phyloP scores from a whole-genome alignment of 768 basidiomycete species.

The Pisolithus tinctorius region DNA sequence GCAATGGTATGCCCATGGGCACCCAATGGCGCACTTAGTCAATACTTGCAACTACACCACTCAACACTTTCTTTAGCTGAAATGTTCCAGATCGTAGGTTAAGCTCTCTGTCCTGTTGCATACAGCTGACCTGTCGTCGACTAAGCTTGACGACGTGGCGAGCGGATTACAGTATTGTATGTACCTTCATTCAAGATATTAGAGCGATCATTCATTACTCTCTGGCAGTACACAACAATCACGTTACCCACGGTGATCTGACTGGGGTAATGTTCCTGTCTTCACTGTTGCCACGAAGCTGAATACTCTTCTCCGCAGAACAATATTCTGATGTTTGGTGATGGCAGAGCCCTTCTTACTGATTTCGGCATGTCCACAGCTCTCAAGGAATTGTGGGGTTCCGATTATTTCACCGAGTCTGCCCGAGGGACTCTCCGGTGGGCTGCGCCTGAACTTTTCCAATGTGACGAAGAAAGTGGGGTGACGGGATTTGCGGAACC shows the following conservation, averaged over 20 bases:
- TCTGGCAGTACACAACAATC: constrained; percentile 9
- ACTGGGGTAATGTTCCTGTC: constrained; percentile 2
- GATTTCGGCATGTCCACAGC: constrained; percentile 42
- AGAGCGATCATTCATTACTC: not conserved
- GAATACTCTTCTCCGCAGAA: constrained; percentile 3
- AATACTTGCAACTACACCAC: constrained; percentile 9
- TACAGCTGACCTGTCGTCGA: constrained; percentile 13
- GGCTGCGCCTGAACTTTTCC: constrained; percentile 33
- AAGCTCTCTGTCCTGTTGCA: constrained; percentile 6
- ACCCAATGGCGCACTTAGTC: constrained; percentile 18
- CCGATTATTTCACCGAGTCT: constrained; percentile 23
- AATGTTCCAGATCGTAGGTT: constrained; percentile 12
- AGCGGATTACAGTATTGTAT: constrained; percentile 11
- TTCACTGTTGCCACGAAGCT: not conserved
- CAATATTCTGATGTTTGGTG: constrained; percentile 10
- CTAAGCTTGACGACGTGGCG: constrained; percentile 10
- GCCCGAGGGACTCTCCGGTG: constrained; percentile 34
- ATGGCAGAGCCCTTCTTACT: constrained; percentile 30
- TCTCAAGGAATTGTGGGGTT: constrained; percentile 24
- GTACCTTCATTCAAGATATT: not conserved
- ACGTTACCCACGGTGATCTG: constrained; percentile 14
- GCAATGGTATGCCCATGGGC: constrained; percentile 27
- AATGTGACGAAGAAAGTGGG: constrained; percentile 13
- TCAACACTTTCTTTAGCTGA: not conserved
- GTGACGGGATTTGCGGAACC: constrained; percentile 7